Base-by-base conservation (phyloP, 768 basidiomycete species). In the Russula compacta region DNA sequence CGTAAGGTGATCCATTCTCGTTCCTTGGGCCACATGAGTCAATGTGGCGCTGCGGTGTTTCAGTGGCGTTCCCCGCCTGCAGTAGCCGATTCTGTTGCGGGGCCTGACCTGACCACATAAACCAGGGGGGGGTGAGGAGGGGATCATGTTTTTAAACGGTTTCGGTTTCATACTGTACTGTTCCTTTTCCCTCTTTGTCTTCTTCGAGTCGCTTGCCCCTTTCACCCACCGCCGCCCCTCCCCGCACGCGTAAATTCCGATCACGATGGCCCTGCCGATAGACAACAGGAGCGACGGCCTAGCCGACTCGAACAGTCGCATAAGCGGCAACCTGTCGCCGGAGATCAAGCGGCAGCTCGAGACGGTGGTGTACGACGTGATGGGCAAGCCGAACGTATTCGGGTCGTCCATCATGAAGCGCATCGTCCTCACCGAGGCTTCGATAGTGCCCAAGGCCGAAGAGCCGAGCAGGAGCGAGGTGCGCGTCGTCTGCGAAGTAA, bases 391-490 rank as follows among this genome's bases (percentile, higher is more conserved):
- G 8, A 35, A 24, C 8, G 17, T 55, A 3, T 72, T 71, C 51
- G 71, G 67, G 0, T 59, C 62, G 10, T 47, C 60, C 12, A 61
- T 72, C 14, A 39, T 64, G 0, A 59, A 65, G 17, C 56, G 63
- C 10, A 21, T 71, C 43, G 48, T 48, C 33, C 58, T 70, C 4
- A 67, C 57, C 10, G 68, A 72, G 39, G 68, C 70, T 1, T 68
- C 69, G 5, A 53, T 71, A 5, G 53, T 67, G 17, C 60, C 59
- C 9, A 71, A 72, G 47, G 60, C 56, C 17, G 73, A 73, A 44
- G 73, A 72, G 56, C 65, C 70, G 11, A 50, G 64, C 21, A 71
- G 69, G 69, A 65, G 64, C 42, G 70, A 74, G 56, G 69, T 65
- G 0, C 64, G 65, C 47, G 59, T 73, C 8, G 69, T 73, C 9